Evolutionary conservation across 2,329 filamentous ascomycete genomes (phyloP), one percentile per base, ranked within the genome.

Genomic region (Pseudocercospora crystallina): DNA sequence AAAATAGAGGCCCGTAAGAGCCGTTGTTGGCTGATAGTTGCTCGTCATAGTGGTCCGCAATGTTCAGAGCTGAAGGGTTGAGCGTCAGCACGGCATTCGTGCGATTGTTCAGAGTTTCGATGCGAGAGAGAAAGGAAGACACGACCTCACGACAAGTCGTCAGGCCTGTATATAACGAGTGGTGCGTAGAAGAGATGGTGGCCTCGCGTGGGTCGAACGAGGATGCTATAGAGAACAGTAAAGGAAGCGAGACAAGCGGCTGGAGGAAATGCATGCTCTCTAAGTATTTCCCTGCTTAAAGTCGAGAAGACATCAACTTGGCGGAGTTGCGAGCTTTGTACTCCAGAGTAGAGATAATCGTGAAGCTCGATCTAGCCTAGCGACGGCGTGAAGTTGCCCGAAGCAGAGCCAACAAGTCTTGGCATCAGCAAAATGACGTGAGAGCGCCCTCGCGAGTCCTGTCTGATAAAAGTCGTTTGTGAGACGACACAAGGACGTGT

Each of bases 11-110:
- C 1, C 75, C 77, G 26, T 56, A 54, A 0, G 75, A 76, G 17
- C 71, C 69, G 61, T 82, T 80, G 2, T 76, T 76, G 2, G 71
- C 62, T 2, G 71, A 66, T 7, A 82, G 65, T 10, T 64, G 61
- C 9, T 59, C 54, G 60, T 85, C 82, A 20, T 81, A 64, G 1
- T 68, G 61, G 47, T 80, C 75, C 4, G 83, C 83, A 5, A 71
- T 68, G 2, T 51, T 41, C 7, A 81, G 59, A 5, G 76, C 77
- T 40, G 73, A 61, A 0, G 76, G 72, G 49, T 82, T 80, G 8
- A 84, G 65, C 2, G 73, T 69, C 42, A 82, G 73, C 45, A 86
- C 72, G 4, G 82, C 79, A 54, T 85, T 84, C 50, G 82, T 77
- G 11, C 67, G 65, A 2, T 76, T 73, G 61, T 86, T 83, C 63